These are phyloP conservation scores for Ogataea philodendri DNA, from an alignment of 805 yeast species.

Conservation along the genomic window DNA sequence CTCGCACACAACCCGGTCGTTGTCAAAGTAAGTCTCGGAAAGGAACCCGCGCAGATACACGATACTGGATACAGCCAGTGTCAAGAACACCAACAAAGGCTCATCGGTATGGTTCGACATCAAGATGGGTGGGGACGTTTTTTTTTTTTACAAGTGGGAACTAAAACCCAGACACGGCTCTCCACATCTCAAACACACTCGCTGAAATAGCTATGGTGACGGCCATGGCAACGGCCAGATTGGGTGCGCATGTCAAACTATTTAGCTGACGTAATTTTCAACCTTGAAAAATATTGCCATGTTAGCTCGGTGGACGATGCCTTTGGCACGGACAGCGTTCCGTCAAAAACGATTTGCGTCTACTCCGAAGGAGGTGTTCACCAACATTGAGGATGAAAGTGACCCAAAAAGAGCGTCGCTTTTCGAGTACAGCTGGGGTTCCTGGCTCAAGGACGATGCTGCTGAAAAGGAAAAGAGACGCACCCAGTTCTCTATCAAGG, in stretches of 20 bases:
- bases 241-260: too few relatives aligned
- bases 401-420: slow-evolving; percentile 72
- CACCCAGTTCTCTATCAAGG: slow-evolving; percentile 80
- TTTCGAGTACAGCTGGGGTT: slow-evolving; percentile 91
- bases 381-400: slow-evolving; percentile 55
- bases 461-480: slow-evolving; percentile 71
- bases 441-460: slow-evolving; percentile 83
- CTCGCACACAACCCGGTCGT: slow-evolving; percentile 43
- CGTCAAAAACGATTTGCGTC: slow-evolving; percentile 14
- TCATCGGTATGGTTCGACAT: background rate
- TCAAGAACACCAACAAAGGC: slow-evolving; percentile 1
- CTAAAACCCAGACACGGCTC: too few relatives aligned
- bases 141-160: too few relatives aligned
- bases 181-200: too few relatives aligned
- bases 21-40: slow-evolving; percentile 52
- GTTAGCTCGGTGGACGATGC: slow-evolving; percentile 9
- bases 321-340: slow-evolving; percentile 3
- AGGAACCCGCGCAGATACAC: slow-evolving; percentile 57
- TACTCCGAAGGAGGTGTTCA: slow-evolving; percentile 39
- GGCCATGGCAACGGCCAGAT: too few relatives aligned
- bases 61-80: slow-evolving; percentile 36
- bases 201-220: too few relatives aligned
- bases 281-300: slow-evolving; percentile 5
- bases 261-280: slow-evolving; percentile 6
- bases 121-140: background rate